Evolutionary conservation across 306 rosid species (phyloP).

Genomic region (Prunus davidiana): DNA sequence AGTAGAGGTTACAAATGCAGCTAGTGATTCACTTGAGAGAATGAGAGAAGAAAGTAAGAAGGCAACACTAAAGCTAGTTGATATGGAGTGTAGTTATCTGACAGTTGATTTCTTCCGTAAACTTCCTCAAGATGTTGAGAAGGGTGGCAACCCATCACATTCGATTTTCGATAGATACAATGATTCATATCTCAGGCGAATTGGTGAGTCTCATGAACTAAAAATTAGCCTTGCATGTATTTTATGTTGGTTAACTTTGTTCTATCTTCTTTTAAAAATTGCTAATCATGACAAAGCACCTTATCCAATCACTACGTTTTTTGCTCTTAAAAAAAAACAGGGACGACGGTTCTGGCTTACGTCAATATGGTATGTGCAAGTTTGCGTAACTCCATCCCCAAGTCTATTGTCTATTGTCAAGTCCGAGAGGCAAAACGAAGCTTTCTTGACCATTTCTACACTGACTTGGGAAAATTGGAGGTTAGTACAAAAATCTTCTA

Average conservation of each 20-base stretch:
- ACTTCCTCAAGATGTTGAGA: constrained; percentile 93
- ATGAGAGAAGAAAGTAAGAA: constrained; percentile 92
- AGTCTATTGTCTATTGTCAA: constrained; percentile 84
- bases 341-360: constrained; percentile 70
- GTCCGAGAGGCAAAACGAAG: constrained; percentile 89
- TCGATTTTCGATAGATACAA: constrained; percentile 91
- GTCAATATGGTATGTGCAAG: constrained; percentile 79
- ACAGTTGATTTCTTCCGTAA: constrained; percentile 90
- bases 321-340: constrained; percentile 33
- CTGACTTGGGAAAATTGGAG: constrained; percentile 80
- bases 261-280: neutral
- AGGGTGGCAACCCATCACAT: constrained; percentile 98
- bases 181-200: constrained; percentile 83
- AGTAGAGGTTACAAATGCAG: constrained; percentile 83
- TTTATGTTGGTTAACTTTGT: neutral
- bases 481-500: constrained; percentile 28
- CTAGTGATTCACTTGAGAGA: constrained; percentile 70
- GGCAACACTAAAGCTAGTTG: constrained; percentile 77
- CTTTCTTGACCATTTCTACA: constrained; percentile 78
- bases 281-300: neutral
- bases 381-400: constrained; percentile 80
- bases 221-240: neutral
- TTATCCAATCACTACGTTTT: neutral
- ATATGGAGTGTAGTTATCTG: constrained; percentile 89
- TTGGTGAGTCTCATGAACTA: constrained; percentile 45